Evolutionary conservation across 306 rosid species (phyloP).

Genomic region (Fragaria ananassa): DNA sequence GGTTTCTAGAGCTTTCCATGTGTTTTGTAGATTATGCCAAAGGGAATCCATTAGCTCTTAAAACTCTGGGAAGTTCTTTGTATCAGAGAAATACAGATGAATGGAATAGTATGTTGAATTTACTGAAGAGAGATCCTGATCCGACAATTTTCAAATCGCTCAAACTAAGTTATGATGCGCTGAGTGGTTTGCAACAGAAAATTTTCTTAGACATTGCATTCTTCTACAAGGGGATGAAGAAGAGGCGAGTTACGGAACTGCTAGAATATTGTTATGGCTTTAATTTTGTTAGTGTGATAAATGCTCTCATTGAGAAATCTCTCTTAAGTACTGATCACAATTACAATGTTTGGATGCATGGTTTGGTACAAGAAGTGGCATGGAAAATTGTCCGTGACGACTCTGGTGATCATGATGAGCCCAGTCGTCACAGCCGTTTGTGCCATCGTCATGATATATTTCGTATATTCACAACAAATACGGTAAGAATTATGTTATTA

Average conservation of each 20-base stretch:
- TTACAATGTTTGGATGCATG: constrained; percentile 21
- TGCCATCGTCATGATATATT: constrained; percentile 21
- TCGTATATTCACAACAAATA: constrained; percentile 16
- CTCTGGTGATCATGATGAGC: neutral
- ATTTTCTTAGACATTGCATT: neutral
- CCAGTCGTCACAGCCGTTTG: constrained; percentile 17
- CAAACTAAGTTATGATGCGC: neutral
- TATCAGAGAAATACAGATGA: neutral
- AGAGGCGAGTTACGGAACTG: neutral
- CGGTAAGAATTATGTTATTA: neutral
- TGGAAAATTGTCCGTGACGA: constrained; percentile 22
- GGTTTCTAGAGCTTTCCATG: neutral
- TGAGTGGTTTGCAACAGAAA: neutral
- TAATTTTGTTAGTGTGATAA: too few species aligned
- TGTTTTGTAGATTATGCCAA: neutral
- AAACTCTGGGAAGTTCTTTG: neutral
- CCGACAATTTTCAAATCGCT: neutral
- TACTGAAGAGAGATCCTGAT: neutral
- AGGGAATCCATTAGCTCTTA: neutral
- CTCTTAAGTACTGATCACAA: neutral
- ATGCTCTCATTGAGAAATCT: constrained; percentile 10
- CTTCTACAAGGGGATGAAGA: neutral
- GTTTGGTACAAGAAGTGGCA: constrained; percentile 37
- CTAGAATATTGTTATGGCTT: neutral
- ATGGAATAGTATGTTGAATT: neutral